A percentile compares a stretch with the other conserved stretches of the same genome.
These are phyloP conservation scores for Iodosphaeria phyllophila DNA, from an alignment of 2,329 filamentous ascomycete genomes.

Conservation along the genomic window DNA sequence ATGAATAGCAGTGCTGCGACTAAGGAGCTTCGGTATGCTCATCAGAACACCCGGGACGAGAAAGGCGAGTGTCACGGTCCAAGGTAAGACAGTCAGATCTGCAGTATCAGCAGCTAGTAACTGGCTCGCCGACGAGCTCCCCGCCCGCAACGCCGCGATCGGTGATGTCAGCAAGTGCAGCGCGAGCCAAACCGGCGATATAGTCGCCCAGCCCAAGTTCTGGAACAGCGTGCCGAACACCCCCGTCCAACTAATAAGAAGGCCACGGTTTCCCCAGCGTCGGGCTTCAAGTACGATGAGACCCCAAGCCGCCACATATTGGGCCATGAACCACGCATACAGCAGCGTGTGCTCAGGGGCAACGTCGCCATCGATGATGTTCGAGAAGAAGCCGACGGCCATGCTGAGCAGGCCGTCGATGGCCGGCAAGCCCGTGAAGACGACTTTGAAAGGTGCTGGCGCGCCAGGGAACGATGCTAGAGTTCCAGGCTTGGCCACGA, in stretches of 20 bases:
- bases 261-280: conserved; percentile 10
- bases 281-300: conserved; percentile 12
- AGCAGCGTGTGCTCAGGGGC: conserved; percentile 7
- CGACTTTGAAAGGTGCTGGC: conserved; percentile 7
- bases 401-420: conserved; percentile 6
- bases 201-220: conserved; percentile 9
- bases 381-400: conserved; percentile 13
- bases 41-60: conserved; percentile 11
- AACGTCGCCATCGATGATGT: conserved; percentile 9
- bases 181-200: conserved; percentile 10
- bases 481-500: conserved; percentile 3
- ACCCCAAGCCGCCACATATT: conserved; percentile 11
- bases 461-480: conserved; percentile 4
- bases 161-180: conserved; percentile 13
- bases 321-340: conserved; percentile 11
- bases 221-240: conserved; percentile 9
- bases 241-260: conserved; percentile 7
- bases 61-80: conserved; percentile 10
- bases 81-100: conserved; percentile 12
- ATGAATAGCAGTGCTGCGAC: conserved; percentile 6
- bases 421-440: conserved; percentile 6
- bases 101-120: conserved; percentile 9
- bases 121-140: conserved; percentile 7
- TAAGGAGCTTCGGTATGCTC: conserved; percentile 9
- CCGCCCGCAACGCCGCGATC: conserved; percentile 7